Conservation (phyloP, 2,329 filamentous ascomycete genomes). For the Paecilomyces dactylethromorphus region DNA sequence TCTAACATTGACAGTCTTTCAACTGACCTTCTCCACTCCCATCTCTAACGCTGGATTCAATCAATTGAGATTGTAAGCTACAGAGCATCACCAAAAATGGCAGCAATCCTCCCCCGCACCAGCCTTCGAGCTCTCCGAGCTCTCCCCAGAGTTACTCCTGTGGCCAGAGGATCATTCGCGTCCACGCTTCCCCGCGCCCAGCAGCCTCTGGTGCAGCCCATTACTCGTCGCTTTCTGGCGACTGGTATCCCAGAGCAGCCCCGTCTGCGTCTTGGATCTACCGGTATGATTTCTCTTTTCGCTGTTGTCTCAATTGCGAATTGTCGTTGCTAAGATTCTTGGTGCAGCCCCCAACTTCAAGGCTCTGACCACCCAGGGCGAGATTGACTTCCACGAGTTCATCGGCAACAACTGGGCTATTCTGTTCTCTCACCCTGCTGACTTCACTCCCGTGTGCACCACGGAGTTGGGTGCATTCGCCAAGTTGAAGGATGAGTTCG, state of each 20-base stretch:
- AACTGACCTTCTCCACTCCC: not conserved
- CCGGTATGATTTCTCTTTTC: slow-evolving; percentile 13
- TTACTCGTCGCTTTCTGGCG: slow-evolving; percentile 22
- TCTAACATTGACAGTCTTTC: not conserved
- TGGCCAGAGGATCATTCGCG: slow-evolving; percentile 10
- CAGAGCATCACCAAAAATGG: slow-evolving; percentile 15
- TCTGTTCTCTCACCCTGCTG: slow-evolving; percentile 65
- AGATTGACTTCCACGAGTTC: slow-evolving; percentile 66
- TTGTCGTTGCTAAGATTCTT: not conserved
- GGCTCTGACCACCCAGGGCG: slow-evolving; percentile 59
- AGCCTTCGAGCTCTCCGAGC: slow-evolving; percentile 18
- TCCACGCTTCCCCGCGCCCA: slow-evolving; percentile 11
- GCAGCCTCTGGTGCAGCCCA: slow-evolving; percentile 17
- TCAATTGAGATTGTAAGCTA: not conserved
- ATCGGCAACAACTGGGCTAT: slow-evolving; percentile 65
- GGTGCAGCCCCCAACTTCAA: slow-evolving; percentile 58
- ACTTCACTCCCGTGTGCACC: slow-evolving; percentile 93
- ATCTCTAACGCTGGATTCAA: not conserved
- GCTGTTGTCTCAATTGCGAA: not conserved
- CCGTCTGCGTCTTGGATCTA: slow-evolving; percentile 28
- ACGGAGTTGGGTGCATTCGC: slow-evolving; percentile 92
- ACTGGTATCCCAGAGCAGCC: slow-evolving; percentile 24
- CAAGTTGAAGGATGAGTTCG: slow-evolving; percentile 81
- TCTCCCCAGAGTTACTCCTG: slow-evolving; percentile 14
- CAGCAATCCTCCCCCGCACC: slow-evolving; percentile 19